Base-by-base conservation (phyloP, 2,329 filamentous ascomycete genomes). In the Penicillium sp. region DNA sequence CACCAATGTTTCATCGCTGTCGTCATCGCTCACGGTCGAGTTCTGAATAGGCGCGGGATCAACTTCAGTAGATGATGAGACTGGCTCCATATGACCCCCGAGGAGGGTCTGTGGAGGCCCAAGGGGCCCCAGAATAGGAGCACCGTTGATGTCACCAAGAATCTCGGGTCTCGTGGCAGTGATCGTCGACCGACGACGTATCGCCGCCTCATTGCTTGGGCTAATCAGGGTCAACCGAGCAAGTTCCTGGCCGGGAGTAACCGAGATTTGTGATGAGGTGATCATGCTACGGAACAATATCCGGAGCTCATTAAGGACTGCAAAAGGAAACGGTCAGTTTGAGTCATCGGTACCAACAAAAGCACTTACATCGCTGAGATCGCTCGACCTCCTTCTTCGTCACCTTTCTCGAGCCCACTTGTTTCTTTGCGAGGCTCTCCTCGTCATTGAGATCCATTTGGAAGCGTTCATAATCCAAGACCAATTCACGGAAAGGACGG, bases 141-240 rank as follows among this genome's bases (percentile, higher is more conserved):
- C 62, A 16, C 78, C 79, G 34, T 76, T 70, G 32, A 81, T 75
- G 26, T 77, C 74, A 34, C 77, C 79, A 14, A 76, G 67, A 20
- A 58, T 62, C 7, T 66, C 66, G n/a, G 67, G 61, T 26, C 63
- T 64, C 22, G 59, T 65, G 50, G 60, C 66, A 47, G 68, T 64
- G 61, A 78, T 67, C 52, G 79, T 76, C 26, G 80, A 81, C 55
- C 76, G 72, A 58, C 79, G 72, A 54, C 81, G 76, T 55, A 81
- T 78, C 24, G 76, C 76, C 38, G 78, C 80, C 62, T 84, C 82
- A 38, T 81, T 80, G 45, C 79, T 79, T 24, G 81, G 78, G 59
- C 79, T 83, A 56, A 90, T 84, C 22, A 96, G 79, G 1, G 92
- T 92, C 38, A 92, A 83, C 48, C 91, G 87, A 26, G 92, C 92